Evolutionary conservation across 345 rosid species (phyloP).

Genomic region (Camelina laxa): DNA sequence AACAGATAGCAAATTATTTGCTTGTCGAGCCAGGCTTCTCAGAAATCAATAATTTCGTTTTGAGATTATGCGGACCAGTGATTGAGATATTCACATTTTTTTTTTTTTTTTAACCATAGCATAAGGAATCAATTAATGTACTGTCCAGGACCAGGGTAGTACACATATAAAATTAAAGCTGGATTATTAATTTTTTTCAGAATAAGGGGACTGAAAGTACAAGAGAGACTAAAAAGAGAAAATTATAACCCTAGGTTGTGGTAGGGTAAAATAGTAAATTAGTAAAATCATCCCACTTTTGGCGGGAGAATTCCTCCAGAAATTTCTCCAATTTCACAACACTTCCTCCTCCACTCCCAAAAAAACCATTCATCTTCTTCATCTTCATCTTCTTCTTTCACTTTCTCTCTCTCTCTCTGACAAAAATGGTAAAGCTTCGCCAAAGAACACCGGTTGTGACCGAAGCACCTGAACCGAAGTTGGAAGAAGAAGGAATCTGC

Average conservation of each 20-base stretch:
- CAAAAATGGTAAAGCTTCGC: slow-evolving; percentile 49
- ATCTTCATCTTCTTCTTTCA: neutral
- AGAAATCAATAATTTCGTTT: too few relatives aligned
- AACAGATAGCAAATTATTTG: too few relatives aligned
- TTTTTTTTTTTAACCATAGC: too few relatives aligned
- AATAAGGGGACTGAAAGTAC: neutral
- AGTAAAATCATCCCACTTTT: neutral
- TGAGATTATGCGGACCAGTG: too few relatives aligned
- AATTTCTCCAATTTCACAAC: slow-evolving; percentile 8
- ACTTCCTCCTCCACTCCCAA: slow-evolving; percentile 2
- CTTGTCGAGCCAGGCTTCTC: too few relatives aligned
- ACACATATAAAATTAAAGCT: neutral
- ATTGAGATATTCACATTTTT: too few relatives aligned
- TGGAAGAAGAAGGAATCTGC: slow-evolving; percentile 20
- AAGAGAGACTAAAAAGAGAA: neutral
- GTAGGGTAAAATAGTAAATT: slow-evolving; percentile 17
- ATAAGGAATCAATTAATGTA: too few relatives aligned
- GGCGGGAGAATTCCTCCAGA: slow-evolving; percentile 39
- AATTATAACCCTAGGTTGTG: slow-evolving; percentile 4
- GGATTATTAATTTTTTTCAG: neutral
- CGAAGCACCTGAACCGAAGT: slow-evolving; percentile 10
- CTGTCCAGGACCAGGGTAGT: too few relatives aligned
- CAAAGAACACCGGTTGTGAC: slow-evolving; percentile 35
- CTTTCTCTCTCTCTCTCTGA: slow-evolving; percentile 19
- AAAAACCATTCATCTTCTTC: slow-evolving; percentile 33